Conservation (phyloP, 768 basidiomycete species). For the Boletus insuetus region DNA sequence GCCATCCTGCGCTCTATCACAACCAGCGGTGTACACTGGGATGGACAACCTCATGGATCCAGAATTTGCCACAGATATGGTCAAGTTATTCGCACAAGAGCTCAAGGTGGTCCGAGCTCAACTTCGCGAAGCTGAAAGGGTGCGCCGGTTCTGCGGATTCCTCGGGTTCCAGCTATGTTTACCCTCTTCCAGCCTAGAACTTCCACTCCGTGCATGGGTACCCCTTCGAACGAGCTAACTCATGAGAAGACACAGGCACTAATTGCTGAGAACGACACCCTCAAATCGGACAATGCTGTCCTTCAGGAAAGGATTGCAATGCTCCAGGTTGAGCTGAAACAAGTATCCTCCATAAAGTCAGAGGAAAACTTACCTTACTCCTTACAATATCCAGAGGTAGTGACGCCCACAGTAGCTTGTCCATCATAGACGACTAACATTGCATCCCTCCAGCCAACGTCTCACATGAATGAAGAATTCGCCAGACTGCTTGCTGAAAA, state of each 20-base stretch:
- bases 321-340: conserved; percentile 12
- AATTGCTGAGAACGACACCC: conserved; percentile 12
- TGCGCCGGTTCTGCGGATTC: neutral
- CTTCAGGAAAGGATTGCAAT: conserved; percentile 14
- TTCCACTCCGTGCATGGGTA: neutral
- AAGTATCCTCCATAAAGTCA: conserved; percentile 14
- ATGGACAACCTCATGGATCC: conserved; percentile 26
- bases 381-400: conserved; percentile 10
- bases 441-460: conserved; percentile 4
- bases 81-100: conserved; percentile 25
- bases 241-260: conserved; percentile 10
- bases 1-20: too few relatives aligned
- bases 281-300: conserved; percentile 19
- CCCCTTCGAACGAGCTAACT: neutral
- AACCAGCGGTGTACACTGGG: too few relatives aligned
- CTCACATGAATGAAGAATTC: conserved; percentile 9
- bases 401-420: neutral
- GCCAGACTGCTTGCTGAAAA: conserved; percentile 14
- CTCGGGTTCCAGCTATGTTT: neutral
- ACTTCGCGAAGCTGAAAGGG: conserved; percentile 24
- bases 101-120: conserved; percentile 22
- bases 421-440: conserved; percentile 1
- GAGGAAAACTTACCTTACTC: conserved; percentile 6
- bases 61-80: conserved; percentile 24
- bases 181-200: conserved; percentile 9